Conservation (phyloP, 257 asterid genomes). For the Jasminum sambac region DNA sequence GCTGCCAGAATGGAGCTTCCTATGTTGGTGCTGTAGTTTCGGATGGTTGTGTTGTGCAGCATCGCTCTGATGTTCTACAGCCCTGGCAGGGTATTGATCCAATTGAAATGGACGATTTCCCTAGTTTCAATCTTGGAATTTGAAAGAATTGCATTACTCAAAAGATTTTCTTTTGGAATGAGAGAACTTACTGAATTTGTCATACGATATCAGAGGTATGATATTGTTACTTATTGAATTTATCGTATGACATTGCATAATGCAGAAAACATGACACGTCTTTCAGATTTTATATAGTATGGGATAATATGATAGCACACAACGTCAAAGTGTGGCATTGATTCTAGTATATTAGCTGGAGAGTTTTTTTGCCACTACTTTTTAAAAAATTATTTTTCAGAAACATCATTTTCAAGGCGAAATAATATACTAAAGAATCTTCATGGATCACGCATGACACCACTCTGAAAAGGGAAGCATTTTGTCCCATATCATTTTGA, state of each 20-base stretch:
- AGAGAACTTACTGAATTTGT: neutral
- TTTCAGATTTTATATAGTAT: too few species aligned
- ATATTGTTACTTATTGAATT: neutral
- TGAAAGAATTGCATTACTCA: constrained; percentile 23
- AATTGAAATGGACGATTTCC: constrained; percentile 40
- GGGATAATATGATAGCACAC: too few species aligned
- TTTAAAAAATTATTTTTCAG: too few species aligned
- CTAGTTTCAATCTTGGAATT: constrained; percentile 86
- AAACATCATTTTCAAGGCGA: too few species aligned
- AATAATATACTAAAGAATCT: too few species aligned
- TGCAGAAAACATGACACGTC: neutral
- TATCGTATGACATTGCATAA: neutral
- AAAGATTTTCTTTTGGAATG: neutral
- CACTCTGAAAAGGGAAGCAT: too few species aligned
- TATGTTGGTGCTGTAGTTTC: constrained; percentile 22
- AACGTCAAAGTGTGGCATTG: too few species aligned
- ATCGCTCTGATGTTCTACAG: constrained; percentile 19
- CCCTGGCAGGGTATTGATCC: constrained; percentile 24
- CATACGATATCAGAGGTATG: neutral
- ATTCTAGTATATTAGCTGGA: too few species aligned
- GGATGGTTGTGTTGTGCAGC: constrained; percentile 25
- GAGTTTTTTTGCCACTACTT: too few species aligned
- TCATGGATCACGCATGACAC: too few species aligned
- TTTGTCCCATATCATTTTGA: too few species aligned
- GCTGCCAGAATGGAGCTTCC: constrained; percentile 26